Evolutionary conservation across 306 rosid genomes (phyloP).

Genomic region (Pachyrhizus erosus): DNA sequence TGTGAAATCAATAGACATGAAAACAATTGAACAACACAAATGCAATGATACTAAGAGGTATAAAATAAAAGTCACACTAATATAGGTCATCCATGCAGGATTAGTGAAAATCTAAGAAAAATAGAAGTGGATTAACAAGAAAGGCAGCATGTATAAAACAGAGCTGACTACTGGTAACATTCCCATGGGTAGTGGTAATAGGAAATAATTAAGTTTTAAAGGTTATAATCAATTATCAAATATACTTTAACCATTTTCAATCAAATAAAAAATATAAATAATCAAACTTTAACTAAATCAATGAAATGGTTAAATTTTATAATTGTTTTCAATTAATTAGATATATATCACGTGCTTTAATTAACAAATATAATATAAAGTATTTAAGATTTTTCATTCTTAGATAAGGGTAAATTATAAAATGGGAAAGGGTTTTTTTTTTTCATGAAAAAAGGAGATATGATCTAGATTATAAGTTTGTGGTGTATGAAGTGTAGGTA

Average conservation of each 20-base stretch:
- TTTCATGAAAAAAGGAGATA: slow-evolving; percentile 2
- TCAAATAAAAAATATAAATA: no score
- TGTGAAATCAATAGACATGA: no score
- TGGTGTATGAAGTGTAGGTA: slow-evolving; percentile 9
- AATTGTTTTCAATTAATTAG: no score
- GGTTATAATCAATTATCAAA: no score
- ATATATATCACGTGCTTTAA: slow-evolving; percentile 17
- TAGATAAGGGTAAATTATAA: not conserved
- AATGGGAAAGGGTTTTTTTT: slow-evolving; percentile 8
- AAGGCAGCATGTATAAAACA: not conserved
- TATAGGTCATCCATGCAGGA: not conserved
- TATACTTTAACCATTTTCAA: no score
- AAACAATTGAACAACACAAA: no score
- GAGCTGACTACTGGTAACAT: not conserved
- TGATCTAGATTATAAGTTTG: slow-evolving; percentile 1
- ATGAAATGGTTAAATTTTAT: no score
- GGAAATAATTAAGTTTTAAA: no score
- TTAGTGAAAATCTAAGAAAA: not conserved
- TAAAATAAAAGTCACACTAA: not conserved
- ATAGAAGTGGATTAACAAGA: not conserved
- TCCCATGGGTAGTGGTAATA: not conserved
- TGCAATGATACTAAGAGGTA: not conserved
- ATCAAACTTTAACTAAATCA: no score
- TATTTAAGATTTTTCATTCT: not conserved
- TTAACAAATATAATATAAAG: slow-evolving; percentile 10